Evolutionary conservation across 129 eudicot species (phyloP).

Genomic region (Glebionis coronaria): DNA sequence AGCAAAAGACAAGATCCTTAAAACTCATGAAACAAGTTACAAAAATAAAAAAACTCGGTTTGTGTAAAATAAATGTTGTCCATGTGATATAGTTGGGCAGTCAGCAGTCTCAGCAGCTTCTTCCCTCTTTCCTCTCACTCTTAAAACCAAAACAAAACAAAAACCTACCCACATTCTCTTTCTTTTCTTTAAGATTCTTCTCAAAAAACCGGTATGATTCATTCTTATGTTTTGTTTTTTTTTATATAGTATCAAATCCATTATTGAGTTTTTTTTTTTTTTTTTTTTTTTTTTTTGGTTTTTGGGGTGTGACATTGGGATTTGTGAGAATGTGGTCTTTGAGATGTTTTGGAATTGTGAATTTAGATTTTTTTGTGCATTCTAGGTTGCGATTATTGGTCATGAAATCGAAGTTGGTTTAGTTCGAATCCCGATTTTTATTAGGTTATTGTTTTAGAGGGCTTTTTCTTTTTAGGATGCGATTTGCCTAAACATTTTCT

Average conservation of each 20-base stretch:
- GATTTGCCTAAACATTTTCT: no score
- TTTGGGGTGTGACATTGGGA: slow-evolving; percentile 14
- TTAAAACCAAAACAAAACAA: neutral
- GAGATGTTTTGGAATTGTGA: slow-evolving; percentile 16
- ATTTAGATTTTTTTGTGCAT: neutral
- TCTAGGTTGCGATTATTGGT: neutral
- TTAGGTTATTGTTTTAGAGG: slow-evolving; percentile 5
- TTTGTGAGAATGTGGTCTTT: slow-evolving; percentile 10
- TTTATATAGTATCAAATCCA: slow-evolving; percentile 1
- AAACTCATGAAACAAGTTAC: no score
- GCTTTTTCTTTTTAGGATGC: no score
- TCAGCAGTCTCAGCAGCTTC: slow-evolving; percentile 27
- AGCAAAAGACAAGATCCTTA: neutral
- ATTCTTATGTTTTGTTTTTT: neutral
- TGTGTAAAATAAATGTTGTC: slow-evolving; percentile 20
- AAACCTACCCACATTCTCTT: slow-evolving; percentile 12
- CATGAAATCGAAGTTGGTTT: slow-evolving; percentile 19
- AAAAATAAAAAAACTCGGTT: slow-evolving; percentile 29
- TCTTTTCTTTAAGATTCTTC: neutral
- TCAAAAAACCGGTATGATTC: no score
- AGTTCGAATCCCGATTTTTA: slow-evolving; percentile 1
- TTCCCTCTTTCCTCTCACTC: slow-evolving; percentile 22
- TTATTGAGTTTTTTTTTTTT: slow-evolving; percentile 20
- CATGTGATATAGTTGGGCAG: slow-evolving; percentile 24
- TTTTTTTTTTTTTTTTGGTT: slow-evolving; percentile 15